Percentiles rank a stretch among this genome's conserved stretches.
Evolutionary conservation across 495 filamentous ascomycete species (phyloP).

Genomic region (Tuber brumale): DNA sequence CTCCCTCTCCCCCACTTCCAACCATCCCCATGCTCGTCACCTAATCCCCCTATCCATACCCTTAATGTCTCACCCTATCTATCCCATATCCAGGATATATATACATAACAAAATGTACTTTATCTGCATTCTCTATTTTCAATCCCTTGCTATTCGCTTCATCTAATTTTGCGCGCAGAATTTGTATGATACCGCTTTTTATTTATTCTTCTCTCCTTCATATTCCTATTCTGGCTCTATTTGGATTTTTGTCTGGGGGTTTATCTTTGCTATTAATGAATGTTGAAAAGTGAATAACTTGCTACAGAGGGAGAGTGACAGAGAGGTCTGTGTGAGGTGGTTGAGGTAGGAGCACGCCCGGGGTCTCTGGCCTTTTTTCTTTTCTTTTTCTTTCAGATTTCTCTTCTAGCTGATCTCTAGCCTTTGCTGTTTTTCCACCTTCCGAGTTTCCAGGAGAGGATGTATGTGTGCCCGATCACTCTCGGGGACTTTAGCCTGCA

Average conservation of each 20-base stretch:
- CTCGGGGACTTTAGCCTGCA: neutral
- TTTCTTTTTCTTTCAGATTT: neutral
- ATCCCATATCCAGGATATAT: neutral
- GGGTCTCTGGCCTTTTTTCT: neutral
- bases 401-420: conserved; percentile 6
- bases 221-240: neutral
- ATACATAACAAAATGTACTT: neutral
- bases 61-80: neutral
- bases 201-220: neutral
- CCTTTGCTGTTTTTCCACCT: conserved; percentile 11
- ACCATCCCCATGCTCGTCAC: neutral
- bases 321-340: neutral
- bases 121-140: neutral
- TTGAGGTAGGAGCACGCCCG: neutral
- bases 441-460: neutral
- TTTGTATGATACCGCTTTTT: conserved; percentile 4
- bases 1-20: neutral
- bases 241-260: neutral
- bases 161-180: neutral
- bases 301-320: neutral
- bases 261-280: neutral
- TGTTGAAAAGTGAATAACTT: neutral
- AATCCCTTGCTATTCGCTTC: neutral
- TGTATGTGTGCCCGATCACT: conserved; percentile 2
- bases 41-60: neutral